Percentiles rank a stretch among this genome's conserved stretches.
Evolutionary conservation across 2,329 filamentous ascomycete genomes (phyloP).

Genomic region (Talaromyces sp.): DNA sequence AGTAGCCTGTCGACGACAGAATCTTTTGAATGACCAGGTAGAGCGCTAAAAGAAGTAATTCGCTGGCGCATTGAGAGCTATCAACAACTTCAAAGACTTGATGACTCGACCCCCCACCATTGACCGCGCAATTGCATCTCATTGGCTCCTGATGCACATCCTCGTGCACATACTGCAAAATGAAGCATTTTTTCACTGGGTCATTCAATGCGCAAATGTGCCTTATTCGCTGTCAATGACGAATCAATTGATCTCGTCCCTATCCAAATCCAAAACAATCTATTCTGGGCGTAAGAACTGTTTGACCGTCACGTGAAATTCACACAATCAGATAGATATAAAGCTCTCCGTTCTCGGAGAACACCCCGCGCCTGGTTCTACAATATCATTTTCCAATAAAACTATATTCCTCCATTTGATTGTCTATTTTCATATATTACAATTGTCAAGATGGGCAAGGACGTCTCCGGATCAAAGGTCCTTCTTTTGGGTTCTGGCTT

Average conservation of each 20-base stretch:
- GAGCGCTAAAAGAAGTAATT: neutral
- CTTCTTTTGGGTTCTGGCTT: slow-evolving; percentile 39
- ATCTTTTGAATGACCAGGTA: neutral
- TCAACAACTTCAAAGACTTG: neutral
- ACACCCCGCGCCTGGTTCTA: slow-evolving; percentile 10
- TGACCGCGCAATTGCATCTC: slow-evolving; percentile 12
- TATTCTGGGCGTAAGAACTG: neutral
- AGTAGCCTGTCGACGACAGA: neutral
- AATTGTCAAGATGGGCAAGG: slow-evolving; percentile 32
- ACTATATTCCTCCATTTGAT: neutral
- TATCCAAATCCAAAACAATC: neutral
- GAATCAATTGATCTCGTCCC: neutral
- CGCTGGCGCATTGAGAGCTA: neutral
- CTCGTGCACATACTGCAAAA: neutral
- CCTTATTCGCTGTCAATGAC: slow-evolving; percentile 10
- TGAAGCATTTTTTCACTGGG: slow-evolving; percentile 9
- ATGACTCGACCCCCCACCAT: neutral
- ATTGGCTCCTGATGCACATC: slow-evolving; percentile 3
- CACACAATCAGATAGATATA: slow-evolving; percentile 5
- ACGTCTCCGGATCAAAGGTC: slow-evolving; percentile 38
- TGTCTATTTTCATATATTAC: neutral
- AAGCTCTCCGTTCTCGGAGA: slow-evolving; percentile 18
- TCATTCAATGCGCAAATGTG: slow-evolving; percentile 5
- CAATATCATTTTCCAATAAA: neutral
- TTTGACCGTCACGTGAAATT: slow-evolving; percentile 7